Percentiles rank a stretch among this genome's conserved stretches.
Evolutionary conservation across 2,329 filamentous ascomycete genomes (phyloP).

Genomic region (Blumeria graminis): DNA sequence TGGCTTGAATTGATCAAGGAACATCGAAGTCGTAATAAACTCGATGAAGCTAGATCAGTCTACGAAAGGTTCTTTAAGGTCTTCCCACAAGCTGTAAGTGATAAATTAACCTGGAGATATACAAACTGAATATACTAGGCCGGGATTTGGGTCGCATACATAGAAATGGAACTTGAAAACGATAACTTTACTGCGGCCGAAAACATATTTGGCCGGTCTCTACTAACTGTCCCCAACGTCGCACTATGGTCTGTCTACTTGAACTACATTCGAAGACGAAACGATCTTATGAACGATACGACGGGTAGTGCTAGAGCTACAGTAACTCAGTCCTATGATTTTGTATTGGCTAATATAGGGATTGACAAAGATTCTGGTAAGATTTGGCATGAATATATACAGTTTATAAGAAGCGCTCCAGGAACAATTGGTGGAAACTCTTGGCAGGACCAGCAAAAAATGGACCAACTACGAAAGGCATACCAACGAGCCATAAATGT

Average conservation of each 20-base stretch:
- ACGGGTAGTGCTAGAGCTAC: conserved; percentile 53
- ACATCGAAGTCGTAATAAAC: conserved; percentile 55
- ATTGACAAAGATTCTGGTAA: conserved; percentile 73
- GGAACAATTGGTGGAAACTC: conserved; percentile 62
- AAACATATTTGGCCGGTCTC: conserved; percentile 56
- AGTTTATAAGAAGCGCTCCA: conserved; percentile 74
- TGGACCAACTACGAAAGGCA: conserved; percentile 75
- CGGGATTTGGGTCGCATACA: conserved; percentile 73
- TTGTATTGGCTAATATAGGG: conserved; percentile 72
- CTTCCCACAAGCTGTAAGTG: conserved; percentile 75
- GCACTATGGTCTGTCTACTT: conserved; percentile 83
- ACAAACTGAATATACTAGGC: conserved; percentile 33
- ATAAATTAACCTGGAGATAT: conserved; percentile 2
- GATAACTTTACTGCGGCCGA: conserved; percentile 66
- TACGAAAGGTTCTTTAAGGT: conserved; percentile 73
- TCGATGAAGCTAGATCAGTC: conserved; percentile 54
- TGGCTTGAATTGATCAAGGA: conserved; percentile 77
- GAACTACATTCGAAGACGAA: conserved; percentile 78
- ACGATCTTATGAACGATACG: conserved; percentile 63
- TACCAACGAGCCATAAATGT: conserved; percentile 79
- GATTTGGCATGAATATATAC: conserved; percentile 87
- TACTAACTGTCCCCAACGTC: conserved; percentile 60
- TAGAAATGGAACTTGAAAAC: conserved; percentile 69
- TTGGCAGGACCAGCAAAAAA: conserved; percentile 97
- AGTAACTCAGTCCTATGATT: conserved; percentile 72